Conservation (phyloP, 2,329 filamentous ascomycete species). For the Ceratocystis diversiconidia region DNA sequence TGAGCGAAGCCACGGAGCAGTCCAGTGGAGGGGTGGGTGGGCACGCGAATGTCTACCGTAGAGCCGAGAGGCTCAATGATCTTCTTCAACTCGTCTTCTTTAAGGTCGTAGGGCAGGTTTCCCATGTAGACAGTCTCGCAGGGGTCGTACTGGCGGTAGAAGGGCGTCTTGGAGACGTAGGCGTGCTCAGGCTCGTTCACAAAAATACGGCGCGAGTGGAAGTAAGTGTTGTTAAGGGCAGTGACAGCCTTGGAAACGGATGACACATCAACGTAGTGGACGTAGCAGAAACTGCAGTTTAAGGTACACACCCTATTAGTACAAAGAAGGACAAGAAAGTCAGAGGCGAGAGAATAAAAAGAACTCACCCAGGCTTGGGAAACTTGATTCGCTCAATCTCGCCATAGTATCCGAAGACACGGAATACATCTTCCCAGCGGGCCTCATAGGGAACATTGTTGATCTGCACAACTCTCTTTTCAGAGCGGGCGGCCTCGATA, state of each 20-base stretch:
- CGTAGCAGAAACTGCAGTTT: constrained; percentile 8
- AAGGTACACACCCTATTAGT: not conserved
- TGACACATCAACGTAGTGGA: constrained; percentile 13
- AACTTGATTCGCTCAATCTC: constrained; percentile 18
- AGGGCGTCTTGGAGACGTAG: constrained; percentile 3
- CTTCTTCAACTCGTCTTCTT: constrained; percentile 66
- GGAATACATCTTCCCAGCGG: constrained; percentile 17
- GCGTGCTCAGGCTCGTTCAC: constrained; percentile 10
- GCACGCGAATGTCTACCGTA: constrained; percentile 62
- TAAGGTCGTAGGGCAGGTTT: constrained; percentile 76
- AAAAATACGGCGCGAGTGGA: constrained; percentile 17
- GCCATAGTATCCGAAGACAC: constrained; percentile 17
- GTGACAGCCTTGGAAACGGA: constrained; percentile 12
- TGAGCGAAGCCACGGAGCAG: constrained; percentile 75
- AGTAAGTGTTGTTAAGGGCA: constrained; percentile 15
- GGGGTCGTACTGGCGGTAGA: not conserved
- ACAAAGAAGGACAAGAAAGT: not conserved
- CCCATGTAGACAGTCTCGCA: constrained; percentile 57
- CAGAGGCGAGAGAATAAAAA: not conserved
- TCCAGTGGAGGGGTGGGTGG: constrained; percentile 67
- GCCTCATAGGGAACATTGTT: constrained; percentile 13
- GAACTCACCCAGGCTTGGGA: constrained; percentile 14
- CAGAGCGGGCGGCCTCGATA: constrained; percentile 10
- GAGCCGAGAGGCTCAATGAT: constrained; percentile 58
- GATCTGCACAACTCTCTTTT: constrained; percentile 14